A percentile compares a stretch with the other conserved stretches of the same genome.
These are phyloP conservation scores for Flammula alnicola DNA, from an alignment of 1,284 basidiomycete genomes.

Conservation along the genomic window DNA sequence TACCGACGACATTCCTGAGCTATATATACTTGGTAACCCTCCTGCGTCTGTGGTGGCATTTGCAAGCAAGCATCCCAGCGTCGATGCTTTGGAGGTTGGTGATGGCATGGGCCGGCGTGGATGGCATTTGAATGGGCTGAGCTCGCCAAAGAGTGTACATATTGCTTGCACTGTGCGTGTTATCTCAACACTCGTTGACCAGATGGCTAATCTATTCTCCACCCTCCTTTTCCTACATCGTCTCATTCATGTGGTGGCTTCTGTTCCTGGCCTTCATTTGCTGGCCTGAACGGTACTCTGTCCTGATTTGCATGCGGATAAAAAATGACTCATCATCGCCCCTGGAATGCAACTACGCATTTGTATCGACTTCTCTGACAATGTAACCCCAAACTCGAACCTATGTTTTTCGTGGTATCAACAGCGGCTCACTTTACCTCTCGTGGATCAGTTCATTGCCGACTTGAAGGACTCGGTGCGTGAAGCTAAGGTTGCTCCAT, in stretches of 20 bases:
- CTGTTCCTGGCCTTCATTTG: too few species aligned
- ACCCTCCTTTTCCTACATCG: too few species aligned
- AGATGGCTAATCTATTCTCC: too few species aligned
- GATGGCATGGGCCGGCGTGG: slow-evolving; percentile 86
- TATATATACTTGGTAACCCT: slow-evolving; percentile 89
- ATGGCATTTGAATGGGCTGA: slow-evolving; percentile 91
- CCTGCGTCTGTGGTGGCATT: slow-evolving; percentile 93
- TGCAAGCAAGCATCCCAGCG: slow-evolving; percentile 58
- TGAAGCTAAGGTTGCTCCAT: slow-evolving; percentile 61
- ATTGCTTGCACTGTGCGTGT: slow-evolving; percentile 89
- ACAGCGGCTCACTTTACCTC: slow-evolving; percentile 77
- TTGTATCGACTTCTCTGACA: too few species aligned
- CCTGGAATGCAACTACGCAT: too few species aligned
- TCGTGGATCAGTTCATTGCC: slow-evolving; percentile 78
- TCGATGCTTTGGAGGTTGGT: slow-evolving; percentile 87
- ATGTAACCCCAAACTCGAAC: too few species aligned
- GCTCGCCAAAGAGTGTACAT: slow-evolving; percentile 84
- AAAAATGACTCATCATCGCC: too few species aligned
- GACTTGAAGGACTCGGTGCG: slow-evolving; percentile 81
- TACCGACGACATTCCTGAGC: slow-evolving; percentile 70
- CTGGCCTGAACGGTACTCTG: too few species aligned
- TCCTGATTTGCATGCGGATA: too few species aligned
- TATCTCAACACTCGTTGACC: too few species aligned
- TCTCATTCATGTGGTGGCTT: too few species aligned
- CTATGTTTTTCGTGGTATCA: too few species aligned